Percentiles rank a stretch among this genome's conserved stretches.
Evolutionary conservation across 441 rosid genomes (phyloP).

Genomic region (Kokia cookei): DNA sequence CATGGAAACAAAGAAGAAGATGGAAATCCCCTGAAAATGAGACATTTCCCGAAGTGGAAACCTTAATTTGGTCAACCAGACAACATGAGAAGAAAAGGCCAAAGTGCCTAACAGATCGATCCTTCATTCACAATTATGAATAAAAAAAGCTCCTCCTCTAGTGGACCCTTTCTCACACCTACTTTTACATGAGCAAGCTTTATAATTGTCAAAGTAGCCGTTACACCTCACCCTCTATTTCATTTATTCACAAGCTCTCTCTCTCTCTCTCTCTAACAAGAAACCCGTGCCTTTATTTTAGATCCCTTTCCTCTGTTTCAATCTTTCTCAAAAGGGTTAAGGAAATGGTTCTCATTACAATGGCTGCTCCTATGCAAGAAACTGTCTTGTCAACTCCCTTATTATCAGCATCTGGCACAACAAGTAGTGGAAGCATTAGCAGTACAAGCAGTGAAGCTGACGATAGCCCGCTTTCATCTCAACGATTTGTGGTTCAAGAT

Average conservation of each 20-base stretch:
- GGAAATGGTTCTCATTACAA: slow-evolving; percentile 12
- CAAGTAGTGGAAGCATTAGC: slow-evolving; percentile 21
- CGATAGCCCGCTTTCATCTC: slow-evolving; percentile 37
- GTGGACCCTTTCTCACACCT: background rate
- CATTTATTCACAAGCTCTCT: slow-evolving; percentile 8
- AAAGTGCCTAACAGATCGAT: background rate
- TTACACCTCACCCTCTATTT: slow-evolving; percentile 31
- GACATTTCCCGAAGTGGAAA: background rate
- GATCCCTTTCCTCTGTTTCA: slow-evolving; percentile 14
- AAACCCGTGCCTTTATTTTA: slow-evolving; percentile 25
- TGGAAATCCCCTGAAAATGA: background rate
- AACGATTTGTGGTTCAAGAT: slow-evolving; percentile 31
- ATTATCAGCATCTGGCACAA: slow-evolving; percentile 28
- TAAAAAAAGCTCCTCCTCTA: background rate
- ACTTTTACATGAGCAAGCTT: slow-evolving; percentile 7
- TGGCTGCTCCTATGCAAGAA: slow-evolving; percentile 9
- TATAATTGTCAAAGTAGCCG: slow-evolving; percentile 74
- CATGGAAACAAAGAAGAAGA: background rate
- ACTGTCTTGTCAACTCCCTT: slow-evolving; percentile 32
- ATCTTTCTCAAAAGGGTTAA: background rate
- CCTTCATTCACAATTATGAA: background rate
- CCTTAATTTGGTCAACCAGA: background rate
- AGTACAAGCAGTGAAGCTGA: slow-evolving; percentile 42
- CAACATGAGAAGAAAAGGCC: background rate
- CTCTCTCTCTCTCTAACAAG: slow-evolving; percentile 12